These are phyloP conservation scores for Gossypium longicalyx DNA, from an alignment of 345 rosid genomes.

Conservation along the genomic window DNA sequence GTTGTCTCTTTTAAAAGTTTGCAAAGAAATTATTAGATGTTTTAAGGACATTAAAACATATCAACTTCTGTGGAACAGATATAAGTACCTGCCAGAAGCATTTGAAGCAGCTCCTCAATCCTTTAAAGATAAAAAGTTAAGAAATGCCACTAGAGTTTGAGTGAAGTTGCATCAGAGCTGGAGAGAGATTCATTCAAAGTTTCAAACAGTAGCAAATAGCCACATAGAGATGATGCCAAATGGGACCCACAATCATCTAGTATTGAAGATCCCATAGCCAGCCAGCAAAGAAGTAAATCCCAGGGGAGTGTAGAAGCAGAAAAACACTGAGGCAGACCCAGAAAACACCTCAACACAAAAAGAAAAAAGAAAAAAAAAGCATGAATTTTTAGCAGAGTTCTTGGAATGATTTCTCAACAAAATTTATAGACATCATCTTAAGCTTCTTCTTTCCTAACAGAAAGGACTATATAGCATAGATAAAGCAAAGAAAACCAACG, in stretches of 20 bases:
- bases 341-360: conserved; percentile 88
- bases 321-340: conserved; percentile 85
- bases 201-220: conserved; percentile 49
- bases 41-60: conserved; percentile 21
- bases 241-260: conserved; percentile 59
- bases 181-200: conserved; percentile 34
- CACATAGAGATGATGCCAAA: conserved; percentile 51
- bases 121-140: conserved; percentile 45
- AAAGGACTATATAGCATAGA: conserved; percentile 31
- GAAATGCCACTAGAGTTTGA: conserved; percentile 39
- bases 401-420: conserved; percentile 29
- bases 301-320: conserved; percentile 65
- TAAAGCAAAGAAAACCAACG: conserved; percentile 44
- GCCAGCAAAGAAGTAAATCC: conserved; percentile 52
- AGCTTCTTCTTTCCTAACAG: conserved; percentile 23
- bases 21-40: background rate
- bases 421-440: conserved; percentile 28
- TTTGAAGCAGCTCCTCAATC: conserved; percentile 55
- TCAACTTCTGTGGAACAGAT: conserved; percentile 47
- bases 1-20: background rate
- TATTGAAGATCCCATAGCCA: conserved; percentile 70
- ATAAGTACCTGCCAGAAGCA: conserved; percentile 58
- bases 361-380: conserved; percentile 31
- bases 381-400: conserved; percentile 54
- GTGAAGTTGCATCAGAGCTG: conserved; percentile 44